Percentiles rank a stretch among this genome's conserved stretches.
Evolutionary conservation across 2,329 filamentous ascomycete genomes (phyloP).

Genomic region (Microthyrium microscopicum): DNA sequence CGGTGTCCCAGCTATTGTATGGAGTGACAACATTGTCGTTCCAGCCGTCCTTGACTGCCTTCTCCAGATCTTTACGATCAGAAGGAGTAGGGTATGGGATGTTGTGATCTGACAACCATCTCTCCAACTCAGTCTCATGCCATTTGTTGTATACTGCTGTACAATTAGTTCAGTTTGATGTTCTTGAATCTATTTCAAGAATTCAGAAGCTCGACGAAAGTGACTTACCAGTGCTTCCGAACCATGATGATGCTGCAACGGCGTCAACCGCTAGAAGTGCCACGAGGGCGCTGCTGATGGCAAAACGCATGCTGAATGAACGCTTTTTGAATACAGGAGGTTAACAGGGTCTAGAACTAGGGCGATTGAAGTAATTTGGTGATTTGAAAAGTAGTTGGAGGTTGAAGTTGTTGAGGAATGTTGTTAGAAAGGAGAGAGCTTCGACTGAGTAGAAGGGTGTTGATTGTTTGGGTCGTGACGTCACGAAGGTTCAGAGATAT

Average conservation of each 20-base stretch:
- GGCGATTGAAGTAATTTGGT: neutral
- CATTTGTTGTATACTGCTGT: constrained; percentile 85
- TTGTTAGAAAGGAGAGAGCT: neutral
- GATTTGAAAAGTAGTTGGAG: neutral
- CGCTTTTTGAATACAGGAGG: neutral
- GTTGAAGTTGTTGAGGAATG: neutral
- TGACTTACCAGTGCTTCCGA: constrained; percentile 63
- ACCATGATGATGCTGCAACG: constrained; percentile 64
- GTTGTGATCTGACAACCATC: constrained; percentile 87
- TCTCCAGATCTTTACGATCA: constrained; percentile 88
- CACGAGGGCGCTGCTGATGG: constrained; percentile 49
- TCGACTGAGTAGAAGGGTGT: no score
- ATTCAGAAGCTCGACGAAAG: neutral
- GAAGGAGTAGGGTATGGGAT: constrained; percentile 79
- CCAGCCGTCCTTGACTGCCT: constrained; percentile 82
- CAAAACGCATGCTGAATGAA: constrained; percentile 53
- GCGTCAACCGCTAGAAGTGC: constrained; percentile 55
- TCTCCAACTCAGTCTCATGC: constrained; percentile 94
- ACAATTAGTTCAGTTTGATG: constrained; percentile 14
- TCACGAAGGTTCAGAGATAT: no score
- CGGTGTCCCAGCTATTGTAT: constrained; percentile 60
- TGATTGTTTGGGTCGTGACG: no score
- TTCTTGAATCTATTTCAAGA: neutral
- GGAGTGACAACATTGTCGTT: constrained; percentile 56
- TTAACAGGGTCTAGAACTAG: no score